Conservation (phyloP, 345 rosid genomes). For the Theobroma cacao region DNA sequence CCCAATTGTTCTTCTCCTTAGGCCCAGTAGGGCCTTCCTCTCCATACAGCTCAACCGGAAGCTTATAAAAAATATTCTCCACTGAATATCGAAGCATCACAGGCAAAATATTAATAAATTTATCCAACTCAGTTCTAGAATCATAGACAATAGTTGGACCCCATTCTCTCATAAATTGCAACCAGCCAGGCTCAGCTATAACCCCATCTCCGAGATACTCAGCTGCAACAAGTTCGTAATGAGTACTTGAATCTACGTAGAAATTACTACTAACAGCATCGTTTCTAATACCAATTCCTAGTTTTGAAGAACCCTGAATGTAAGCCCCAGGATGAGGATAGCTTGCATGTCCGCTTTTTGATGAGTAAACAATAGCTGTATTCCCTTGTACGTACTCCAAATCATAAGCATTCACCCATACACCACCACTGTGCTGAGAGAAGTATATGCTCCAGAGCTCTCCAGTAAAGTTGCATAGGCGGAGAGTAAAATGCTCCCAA, state of each 20-base stretch:
- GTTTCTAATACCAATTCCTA: conserved; percentile 73
- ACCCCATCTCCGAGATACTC: conserved; percentile 60
- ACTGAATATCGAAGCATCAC: conserved; percentile 31
- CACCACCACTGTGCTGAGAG: conserved; percentile 91
- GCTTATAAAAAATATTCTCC: conserved; percentile 34
- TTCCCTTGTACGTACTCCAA: conserved; percentile 64
- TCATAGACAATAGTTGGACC: conserved; percentile 67
- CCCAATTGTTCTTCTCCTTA: conserved; percentile 89
- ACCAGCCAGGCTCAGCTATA: conserved; percentile 64
- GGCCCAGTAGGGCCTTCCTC: conserved; percentile 96
- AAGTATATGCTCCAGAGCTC: conserved; percentile 75
- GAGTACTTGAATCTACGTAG: conserved; percentile 54
- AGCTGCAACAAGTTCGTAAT: conserved; percentile 66
- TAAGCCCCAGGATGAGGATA: conserved; percentile 65
- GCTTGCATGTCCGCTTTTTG: conserved; percentile 79
- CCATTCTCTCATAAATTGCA: conserved; percentile 87
- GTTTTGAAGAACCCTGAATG: conserved; percentile 61
- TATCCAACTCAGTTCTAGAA: conserved; percentile 58
- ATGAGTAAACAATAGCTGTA: conserved; percentile 62
- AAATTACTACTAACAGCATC: conserved; percentile 53
- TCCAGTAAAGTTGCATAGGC: conserved; percentile 76
- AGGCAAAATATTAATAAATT: conserved; percentile 46
- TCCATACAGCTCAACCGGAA: conserved; percentile 63
- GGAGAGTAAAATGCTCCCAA: conserved; percentile 93
- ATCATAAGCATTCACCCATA: conserved; percentile 70